Evolutionary conservation across 2,329 filamentous ascomycete genomes (phyloP), one percentile per base, ranked within the genome.

Genomic region (Thermomyces lanuginosus): DNA sequence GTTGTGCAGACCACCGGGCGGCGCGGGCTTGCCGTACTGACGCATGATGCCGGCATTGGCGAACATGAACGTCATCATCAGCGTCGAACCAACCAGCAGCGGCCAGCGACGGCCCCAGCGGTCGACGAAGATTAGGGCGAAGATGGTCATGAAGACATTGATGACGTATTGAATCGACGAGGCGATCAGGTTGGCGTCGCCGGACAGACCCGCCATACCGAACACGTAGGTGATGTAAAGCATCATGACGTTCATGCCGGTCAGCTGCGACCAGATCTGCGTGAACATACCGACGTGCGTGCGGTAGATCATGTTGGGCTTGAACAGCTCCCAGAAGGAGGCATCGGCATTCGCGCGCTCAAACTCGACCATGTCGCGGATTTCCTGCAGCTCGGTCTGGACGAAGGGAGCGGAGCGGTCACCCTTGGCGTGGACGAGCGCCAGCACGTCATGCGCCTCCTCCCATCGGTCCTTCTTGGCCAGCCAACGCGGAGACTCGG

Each of bases 391-490:
- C 48, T 76, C 65, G 0, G 70, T 70, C 0, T 74, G 52, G 3
- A 77, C 72, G 4, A 37, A 26, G 3, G 37, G 37, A 26, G 36
- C 29, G 5, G 33, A 34, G 8, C 21, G 23, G 19, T 43, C 28
- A 2, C 70, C 70, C 1, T 52, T 46, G 4, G 64, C 71, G 37
- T 76, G 72, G 1, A 77, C 54, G 12, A 55, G 43, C 0, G 69
- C 70, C 10, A 74, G 55, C 14, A 66, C 57, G 6, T 53, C 36
- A 8, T 65, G 51, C 1, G 69, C 64, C 37, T 77, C 72, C 11
- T 76, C 70, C 69, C 70, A 74, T 10, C 69, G 63, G 28, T 71
- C 69, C 15, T 72, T 62, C 36, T 63, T 63, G 8, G 69, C 70
- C 9, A 76, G 55, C 71, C 70, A 76, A 40, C 71, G 58, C 3